Conservation (phyloP, 768 basidiomycete species). For the Tulasnella sp. region DNA sequence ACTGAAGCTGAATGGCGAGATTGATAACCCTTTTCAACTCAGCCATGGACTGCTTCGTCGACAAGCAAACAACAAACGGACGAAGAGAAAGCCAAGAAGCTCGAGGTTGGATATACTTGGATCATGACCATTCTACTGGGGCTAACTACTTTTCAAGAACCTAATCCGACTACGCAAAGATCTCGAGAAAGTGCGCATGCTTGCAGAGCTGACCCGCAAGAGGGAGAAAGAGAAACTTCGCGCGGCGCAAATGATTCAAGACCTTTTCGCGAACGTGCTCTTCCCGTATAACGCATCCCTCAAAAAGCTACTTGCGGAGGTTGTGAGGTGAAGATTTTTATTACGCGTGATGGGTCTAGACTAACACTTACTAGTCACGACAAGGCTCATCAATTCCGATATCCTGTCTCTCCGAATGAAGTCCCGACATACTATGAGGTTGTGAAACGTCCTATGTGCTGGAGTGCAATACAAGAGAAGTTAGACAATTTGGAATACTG, state of each 20-base stretch:
- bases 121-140: background rate
- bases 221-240: conserved; percentile 73
- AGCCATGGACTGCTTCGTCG: conserved; percentile 84
- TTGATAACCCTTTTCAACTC: background rate
- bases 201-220: conserved; percentile 57
- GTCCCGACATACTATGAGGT: conserved; percentile 90
- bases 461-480: conserved; percentile 69
- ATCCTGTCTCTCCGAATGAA: conserved; percentile 64
- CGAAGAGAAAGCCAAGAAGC: conserved; percentile 68
- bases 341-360: conserved; percentile 4
- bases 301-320: conserved; percentile 53
- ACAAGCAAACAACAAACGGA: conserved; percentile 56
- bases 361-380: conserved; percentile 43
- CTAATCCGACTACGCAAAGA: conserved; percentile 61
- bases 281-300: conserved; percentile 56
- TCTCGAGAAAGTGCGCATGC: conserved; percentile 54
- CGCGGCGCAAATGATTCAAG: conserved; percentile 54
- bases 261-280: conserved; percentile 48
- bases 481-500: conserved; percentile 76
- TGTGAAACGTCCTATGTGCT: conserved; percentile 79
- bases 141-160: conserved; percentile 30
- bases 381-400: conserved; percentile 60
- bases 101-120: conserved; percentile 46
- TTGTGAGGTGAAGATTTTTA: conserved; percentile 43
- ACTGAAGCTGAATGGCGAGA: background rate